Percentiles rank a stretch among this genome's conserved stretches.
phyloP scores from a whole-genome alignment of 257 asterid species.

The Scutellaria barbata region DNA sequence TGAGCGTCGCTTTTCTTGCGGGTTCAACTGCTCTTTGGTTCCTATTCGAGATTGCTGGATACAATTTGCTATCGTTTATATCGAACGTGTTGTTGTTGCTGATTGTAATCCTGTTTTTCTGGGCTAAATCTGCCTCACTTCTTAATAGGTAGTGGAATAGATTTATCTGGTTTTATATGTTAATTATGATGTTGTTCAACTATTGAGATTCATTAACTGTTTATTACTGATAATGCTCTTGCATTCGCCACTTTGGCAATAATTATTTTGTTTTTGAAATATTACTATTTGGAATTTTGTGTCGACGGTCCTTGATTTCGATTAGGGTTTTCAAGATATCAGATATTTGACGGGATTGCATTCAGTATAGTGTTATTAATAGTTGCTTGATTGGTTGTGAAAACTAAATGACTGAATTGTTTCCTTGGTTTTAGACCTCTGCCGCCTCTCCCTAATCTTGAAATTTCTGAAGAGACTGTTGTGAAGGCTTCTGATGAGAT shows the following conservation, averaged over 20 bases:
- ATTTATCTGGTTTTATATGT: slow-evolving; percentile 16
- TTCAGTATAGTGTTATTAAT: neutral
- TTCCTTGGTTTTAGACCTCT: slow-evolving; percentile 64
- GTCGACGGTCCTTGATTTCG: slow-evolving; percentile 3
- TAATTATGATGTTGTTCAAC: neutral
- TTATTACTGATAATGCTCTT: neutral
- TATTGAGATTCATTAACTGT: slow-evolving; percentile 4
- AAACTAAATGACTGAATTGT: slow-evolving; percentile 25
- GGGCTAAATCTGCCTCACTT: slow-evolving; percentile 96
- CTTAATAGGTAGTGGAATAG: slow-evolving; percentile 70
- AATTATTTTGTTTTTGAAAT: slow-evolving; percentile 18
- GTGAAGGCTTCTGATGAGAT: slow-evolving; percentile 73
- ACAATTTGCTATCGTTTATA: slow-evolving; percentile 70
- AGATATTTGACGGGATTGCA: neutral
- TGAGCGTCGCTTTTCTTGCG: slow-evolving; percentile 55
- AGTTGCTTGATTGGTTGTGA: slow-evolving; percentile 1
- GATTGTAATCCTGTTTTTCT: slow-evolving; percentile 73
- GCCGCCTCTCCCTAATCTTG: slow-evolving; percentile 95
- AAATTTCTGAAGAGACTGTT: slow-evolving; percentile 72
- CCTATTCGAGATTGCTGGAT: slow-evolving; percentile 87
- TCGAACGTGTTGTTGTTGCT: slow-evolving; percentile 81
- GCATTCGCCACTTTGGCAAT: slow-evolving; percentile 4
- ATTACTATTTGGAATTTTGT: slow-evolving; percentile 9
- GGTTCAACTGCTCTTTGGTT: slow-evolving; percentile 83
- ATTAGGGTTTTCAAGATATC: slow-evolving; percentile 10